Base-by-base conservation (phyloP, 225 moss, liverwort and hornwort genomes). In the Polytrichum commune region DNA sequence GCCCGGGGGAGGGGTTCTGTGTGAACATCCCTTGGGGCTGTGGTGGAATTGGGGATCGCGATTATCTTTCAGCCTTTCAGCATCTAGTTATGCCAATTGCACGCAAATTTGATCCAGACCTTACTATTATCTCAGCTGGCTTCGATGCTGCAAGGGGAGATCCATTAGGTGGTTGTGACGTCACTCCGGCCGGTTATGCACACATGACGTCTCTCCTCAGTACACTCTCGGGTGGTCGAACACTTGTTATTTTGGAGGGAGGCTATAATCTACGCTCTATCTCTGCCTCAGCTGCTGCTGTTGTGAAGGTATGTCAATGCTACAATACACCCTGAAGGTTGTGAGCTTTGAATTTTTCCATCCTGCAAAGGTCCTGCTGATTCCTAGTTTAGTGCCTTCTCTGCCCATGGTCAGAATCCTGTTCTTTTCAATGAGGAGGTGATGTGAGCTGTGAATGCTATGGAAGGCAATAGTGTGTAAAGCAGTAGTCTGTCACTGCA, bases 101-200 rank as follows among this genome's bases (percentile, higher is more conserved):
- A 8, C 92, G 79, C 63, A 83, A 90, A 27, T 98, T 93, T 66
- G 77, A 83, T 70, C 90, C 98, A 25, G 92, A 95, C 29, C 75
- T 98, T 18, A 91, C 90, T 22, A 93, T 98, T 19, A 63, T 98
- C 53, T 98, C 98, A 63, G 98, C 98, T 76, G 98, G 98, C 57
- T 98, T 98, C 74, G 98, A 98, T 82, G 98, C 98, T 56, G 98
- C 98, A 19, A 84, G 84, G 71, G 98, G 98, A 69, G 98, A 98
- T 72, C 98, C 94, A 7, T 78, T 98, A 27, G 98, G 98, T 80
- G 86, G 93, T 33, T 98, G 94, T 76, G 83, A 98, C 74, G 95
- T 98, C 61, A 87, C 93, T 67, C 95, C 98, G 24, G 83, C 81
- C 13, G 87, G 98, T 73, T 98, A 95, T 74, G 94, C 95, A 2